Conservation (phyloP, 2,329 filamentous ascomycete genomes). For the Nemania sp. region DNA sequence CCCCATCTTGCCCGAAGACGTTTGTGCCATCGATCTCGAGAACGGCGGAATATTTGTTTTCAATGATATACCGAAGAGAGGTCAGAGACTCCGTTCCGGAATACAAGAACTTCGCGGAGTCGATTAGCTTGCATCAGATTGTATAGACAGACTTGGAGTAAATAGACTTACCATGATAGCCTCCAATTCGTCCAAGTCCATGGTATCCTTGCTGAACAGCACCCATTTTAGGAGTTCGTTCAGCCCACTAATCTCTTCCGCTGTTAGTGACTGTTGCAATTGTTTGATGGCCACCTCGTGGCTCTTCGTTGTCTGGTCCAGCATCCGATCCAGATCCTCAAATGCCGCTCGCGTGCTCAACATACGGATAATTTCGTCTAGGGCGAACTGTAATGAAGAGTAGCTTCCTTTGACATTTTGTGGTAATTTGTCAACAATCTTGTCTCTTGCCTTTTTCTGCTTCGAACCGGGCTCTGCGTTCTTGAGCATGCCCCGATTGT, state of each 20-base stretch:
- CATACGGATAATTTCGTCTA: conserved; percentile 28
- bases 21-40: conserved; percentile 27
- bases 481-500: conserved; percentile 23
- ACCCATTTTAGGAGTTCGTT: conserved; percentile 37
- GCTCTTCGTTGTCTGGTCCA: conserved; percentile 30
- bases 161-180: conserved; percentile 32
- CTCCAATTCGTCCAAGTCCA: conserved; percentile 30
- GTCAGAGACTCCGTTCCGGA: conserved; percentile 30
- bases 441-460: conserved; percentile 27
- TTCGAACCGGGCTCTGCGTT: conserved; percentile 25
- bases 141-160: not conserved
- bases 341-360: conserved; percentile 26
- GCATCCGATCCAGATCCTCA: conserved; percentile 25
- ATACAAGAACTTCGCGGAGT: conserved; percentile 26
- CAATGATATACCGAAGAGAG: conserved; percentile 30
- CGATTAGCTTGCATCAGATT: not conserved
- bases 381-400: conserved; percentile 24
- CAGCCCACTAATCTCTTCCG: conserved; percentile 32
- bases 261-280: conserved; percentile 30
- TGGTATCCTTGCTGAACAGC: conserved; percentile 17
- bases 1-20: conserved; percentile 28
- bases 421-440: conserved; percentile 29
- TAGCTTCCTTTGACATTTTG: conserved; percentile 28
- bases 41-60: conserved; percentile 30
- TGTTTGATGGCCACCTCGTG: conserved; percentile 32